Evolutionary conservation across 225 moss, liverwort and hornwort species (phyloP).

Genomic region (Physcomitrium patens): DNA sequence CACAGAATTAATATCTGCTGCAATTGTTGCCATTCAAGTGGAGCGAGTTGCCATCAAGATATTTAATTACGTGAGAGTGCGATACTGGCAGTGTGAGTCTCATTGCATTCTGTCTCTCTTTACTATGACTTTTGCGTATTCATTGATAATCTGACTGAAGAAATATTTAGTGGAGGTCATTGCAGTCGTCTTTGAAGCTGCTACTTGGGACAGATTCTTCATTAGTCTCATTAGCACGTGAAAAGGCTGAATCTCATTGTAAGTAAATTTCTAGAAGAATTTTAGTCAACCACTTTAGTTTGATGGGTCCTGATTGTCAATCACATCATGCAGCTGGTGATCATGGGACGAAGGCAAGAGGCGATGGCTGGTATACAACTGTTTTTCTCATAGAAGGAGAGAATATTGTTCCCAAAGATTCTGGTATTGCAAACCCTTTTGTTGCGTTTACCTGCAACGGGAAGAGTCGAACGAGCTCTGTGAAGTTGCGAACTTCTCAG

Average conservation of each 20-base stretch:
- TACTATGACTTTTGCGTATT: neutral
- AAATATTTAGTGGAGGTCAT: neutral
- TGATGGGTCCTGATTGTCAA: neutral
- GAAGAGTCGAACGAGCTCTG: constrained; percentile 77
- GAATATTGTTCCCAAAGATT: constrained; percentile 53
- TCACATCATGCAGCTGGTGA: constrained; percentile 55
- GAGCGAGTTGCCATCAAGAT: constrained; percentile 74
- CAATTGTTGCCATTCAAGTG: constrained; percentile 67
- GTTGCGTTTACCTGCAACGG: constrained; percentile 85
- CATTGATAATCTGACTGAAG: neutral
- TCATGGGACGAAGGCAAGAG: constrained; percentile 73
- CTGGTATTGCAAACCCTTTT: constrained; percentile 67
- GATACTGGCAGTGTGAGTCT: constrained; percentile 51
- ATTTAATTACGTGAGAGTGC: constrained; percentile 57
- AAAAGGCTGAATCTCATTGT: neutral
- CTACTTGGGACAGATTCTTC: neutral
- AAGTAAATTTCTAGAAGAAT: neutral
- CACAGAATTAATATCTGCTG: constrained; percentile 60
- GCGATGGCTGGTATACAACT: constrained; percentile 76
- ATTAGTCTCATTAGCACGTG: neutral
- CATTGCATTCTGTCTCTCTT: neutral
- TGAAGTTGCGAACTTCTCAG: constrained; percentile 59
- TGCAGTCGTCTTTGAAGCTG: neutral
- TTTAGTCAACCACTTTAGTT: neutral
- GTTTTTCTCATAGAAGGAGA: constrained; percentile 70